These are phyloP conservation scores for Pichia eremophila DNA, from an alignment of 805 yeast genomes.

Conservation along the genomic window DNA sequence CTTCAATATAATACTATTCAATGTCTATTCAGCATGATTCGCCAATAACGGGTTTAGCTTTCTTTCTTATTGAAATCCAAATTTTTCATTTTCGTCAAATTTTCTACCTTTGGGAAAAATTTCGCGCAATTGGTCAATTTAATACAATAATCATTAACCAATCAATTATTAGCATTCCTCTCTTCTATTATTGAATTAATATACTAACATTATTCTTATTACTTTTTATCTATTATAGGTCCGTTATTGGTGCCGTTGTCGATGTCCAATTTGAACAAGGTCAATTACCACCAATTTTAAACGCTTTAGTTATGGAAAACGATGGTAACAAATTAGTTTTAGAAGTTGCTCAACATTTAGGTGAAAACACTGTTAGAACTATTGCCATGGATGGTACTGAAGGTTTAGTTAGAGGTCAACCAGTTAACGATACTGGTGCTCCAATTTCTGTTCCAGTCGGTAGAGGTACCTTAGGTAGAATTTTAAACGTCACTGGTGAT, in stretches of 20 bases:
- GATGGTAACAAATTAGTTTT: conserved; percentile 69
- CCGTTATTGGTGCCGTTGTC: conserved; percentile 98
- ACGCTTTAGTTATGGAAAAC: conserved; percentile 84
- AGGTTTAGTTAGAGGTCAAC: conserved; percentile 97
- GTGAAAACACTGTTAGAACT: conserved; percentile 99
- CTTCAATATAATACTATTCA: too few relatives aligned
- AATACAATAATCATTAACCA: too few relatives aligned
- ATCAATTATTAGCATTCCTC: too few relatives aligned
- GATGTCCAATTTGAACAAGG: conserved; percentile 98
- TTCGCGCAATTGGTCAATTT: too few relatives aligned
- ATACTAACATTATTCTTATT: conserved; percentile 16
- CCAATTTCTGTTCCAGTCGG: conserved; percentile 99
- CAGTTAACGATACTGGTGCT: conserved; percentile 90
- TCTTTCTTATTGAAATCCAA: too few relatives aligned
- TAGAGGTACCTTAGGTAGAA: conserved; percentile 98
- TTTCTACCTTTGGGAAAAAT: too few relatives aligned
- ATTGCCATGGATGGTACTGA: conserved; percentile 99
- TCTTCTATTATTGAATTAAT: too few relatives aligned
- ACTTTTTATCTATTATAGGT: conserved; percentile 36
- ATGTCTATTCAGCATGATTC: too few relatives aligned
- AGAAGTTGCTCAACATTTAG: conserved; percentile 99
- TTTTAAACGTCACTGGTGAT: conserved; percentile 96
- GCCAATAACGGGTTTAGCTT: too few relatives aligned
- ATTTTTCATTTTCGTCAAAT: too few relatives aligned
- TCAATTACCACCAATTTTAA: conserved; percentile 92